Base-by-base conservation (phyloP, 352 stramenopile genomes). In the Blastocystis sp. region DNA sequence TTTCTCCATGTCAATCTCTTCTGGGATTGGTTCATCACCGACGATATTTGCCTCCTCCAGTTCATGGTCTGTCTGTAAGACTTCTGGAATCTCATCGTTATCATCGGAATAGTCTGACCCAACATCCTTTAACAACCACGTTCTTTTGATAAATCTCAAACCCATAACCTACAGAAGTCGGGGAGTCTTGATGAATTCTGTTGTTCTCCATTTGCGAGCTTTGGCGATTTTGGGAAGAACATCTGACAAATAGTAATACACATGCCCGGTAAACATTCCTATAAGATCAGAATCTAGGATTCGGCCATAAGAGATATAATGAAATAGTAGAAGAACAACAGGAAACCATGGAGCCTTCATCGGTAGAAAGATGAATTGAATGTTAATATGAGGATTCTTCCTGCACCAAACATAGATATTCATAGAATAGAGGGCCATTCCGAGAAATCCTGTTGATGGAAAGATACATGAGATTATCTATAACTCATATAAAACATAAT, bases 201-300 rank as follows among this genome's bases (percentile, higher is more conserved):
- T 74, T 12, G 29, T 46, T 58, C 74, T 87, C 77, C 77, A 87
- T 21, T 67, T 35, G 16, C 77, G 42, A 6, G 67, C 43, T 43
- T 87, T 87, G 19, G 77, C 77, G 42, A 87, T 77, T 29, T 87
- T 87, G 9, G 77, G 77, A 77, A 87, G 77, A 65, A 87, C 56
- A 42, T 87, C 77, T 4, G 77, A 77, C 2, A 87, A 29, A n/a
- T 87, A 87, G 65, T 87, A 87, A 54, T 87, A 87, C 24, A 87
- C 51, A 42, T 87, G 77, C n/a, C 77, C 77, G 9, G 29, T 42
- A 21, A 74, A 32, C 37, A 87, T 75, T 29, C 77, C 77, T 9
- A 87, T 42, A 46, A 87, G 35, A 37, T 87, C 77, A 2, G 77
- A 77, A 42, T 58, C 51, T 54, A 77, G 24, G 19, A 87, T 24